Conservation (phyloP, 179 eudicot genomes). For the Actinidia arguta region DNA sequence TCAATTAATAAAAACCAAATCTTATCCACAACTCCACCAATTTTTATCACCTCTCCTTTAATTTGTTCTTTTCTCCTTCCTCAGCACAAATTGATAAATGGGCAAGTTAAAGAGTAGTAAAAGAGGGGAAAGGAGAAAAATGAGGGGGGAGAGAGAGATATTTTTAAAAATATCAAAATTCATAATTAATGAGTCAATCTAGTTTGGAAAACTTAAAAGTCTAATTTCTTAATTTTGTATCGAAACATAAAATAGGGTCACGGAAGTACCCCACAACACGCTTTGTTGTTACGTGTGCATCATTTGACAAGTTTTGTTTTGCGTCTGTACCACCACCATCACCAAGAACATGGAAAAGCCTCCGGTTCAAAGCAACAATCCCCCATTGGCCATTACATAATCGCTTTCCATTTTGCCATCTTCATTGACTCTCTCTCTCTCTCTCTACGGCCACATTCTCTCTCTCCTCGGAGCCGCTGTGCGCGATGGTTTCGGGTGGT, state of each 20-base stretch:
- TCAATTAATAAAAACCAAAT: too few relatives aligned
- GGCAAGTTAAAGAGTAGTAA: too few relatives aligned
- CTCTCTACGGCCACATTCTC: not conserved
- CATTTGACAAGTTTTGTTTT: not conserved
- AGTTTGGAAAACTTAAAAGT: too few relatives aligned
- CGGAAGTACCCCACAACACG: constrained; percentile 7
- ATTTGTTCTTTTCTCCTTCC: too few relatives aligned
- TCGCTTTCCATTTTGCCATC: not conserved
- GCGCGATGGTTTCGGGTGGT: constrained; percentile 1
- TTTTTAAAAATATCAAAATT: too few relatives aligned
- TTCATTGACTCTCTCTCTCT: not conserved
- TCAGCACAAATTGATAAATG: too few relatives aligned
- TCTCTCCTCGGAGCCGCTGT: not conserved
- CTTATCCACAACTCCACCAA: too few relatives aligned
- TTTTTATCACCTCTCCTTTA: too few relatives aligned
- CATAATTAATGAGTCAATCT: too few relatives aligned
- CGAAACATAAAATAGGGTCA: not conserved
- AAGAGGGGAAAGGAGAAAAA: too few relatives aligned
- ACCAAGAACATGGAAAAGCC: not conserved
- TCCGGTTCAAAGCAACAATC: constrained; percentile 27
- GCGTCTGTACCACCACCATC: not conserved
- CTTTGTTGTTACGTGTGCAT: not conserved
- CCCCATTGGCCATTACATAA: not conserved
- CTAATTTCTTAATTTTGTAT: too few relatives aligned
- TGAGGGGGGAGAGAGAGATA: too few relatives aligned